Evolutionary conservation across 805 yeast genomes (phyloP), one percentile per base, ranked within the genome.

Genomic region (Kluyveromyces siamensis): DNA sequence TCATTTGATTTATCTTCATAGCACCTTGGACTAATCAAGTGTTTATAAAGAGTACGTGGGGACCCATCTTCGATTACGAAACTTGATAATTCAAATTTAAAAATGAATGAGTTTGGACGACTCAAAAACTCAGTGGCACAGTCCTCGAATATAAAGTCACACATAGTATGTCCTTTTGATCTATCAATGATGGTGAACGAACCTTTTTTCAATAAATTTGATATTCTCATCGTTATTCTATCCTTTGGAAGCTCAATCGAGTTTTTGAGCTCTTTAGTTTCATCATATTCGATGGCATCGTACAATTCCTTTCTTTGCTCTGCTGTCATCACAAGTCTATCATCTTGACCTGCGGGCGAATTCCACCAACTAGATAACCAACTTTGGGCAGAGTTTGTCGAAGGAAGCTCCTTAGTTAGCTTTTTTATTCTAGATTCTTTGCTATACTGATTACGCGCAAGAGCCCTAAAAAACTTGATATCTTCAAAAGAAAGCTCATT

Each of bases 281-380:
- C 96, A 56, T 90, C 87, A 56, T 83, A 90, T 53, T 90, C 99
- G 54, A 93, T 90, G 0, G 97, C 95, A 51, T 87, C 95, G 60
- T 88, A 90, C 18, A 93, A 72, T 50, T 95, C 99, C 60, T 87
- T 76, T 53, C 87, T 75, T 60, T 93, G 96, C 55, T 89, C 96
- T 13, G 87, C 96, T 0, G 93, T 79, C 63, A 93, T 76, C 7
- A 72, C 70, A 27, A 81, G 62, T 2, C 13, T 43, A 14, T 72
- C 69, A 8, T 69, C 62, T 3, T 72, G 70, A 7, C 68, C 67
- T 1, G 55, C 50, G 2, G 60, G 51, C 1, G 59, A 42, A 16
- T 53, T 53, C 86, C 90, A 82, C 81, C 89, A 80, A 9, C 81
- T 74, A 0, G 84, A 76, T 47, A 81, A 68, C 93, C 91, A 84